Evolutionary conservation across 805 yeast genomes (phyloP).

Genomic region (Jamesozyma jinghongensis): DNA sequence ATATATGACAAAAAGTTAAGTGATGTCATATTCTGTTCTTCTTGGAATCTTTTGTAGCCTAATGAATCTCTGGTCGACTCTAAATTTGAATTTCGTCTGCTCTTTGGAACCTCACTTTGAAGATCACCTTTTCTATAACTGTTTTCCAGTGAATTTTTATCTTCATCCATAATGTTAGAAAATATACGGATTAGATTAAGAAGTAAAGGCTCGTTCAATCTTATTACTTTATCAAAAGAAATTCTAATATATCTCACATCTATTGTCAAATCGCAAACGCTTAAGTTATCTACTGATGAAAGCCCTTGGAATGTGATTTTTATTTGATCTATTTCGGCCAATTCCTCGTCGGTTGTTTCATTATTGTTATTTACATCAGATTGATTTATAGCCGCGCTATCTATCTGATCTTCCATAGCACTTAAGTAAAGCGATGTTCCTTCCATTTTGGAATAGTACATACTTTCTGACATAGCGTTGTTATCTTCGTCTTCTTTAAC

Average conservation of each 20-base stretch:
- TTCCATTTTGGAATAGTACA: conserved; percentile 58
- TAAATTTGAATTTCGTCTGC: background rate
- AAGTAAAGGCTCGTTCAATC: conserved; percentile 8
- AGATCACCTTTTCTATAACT: background rate
- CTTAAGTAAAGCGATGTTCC: conserved; percentile 73
- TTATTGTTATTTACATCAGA: conserved; percentile 1
- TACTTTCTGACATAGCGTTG: conserved; percentile 39
- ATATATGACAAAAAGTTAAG: conserved; percentile 7
- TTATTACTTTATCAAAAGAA: conserved; percentile 11
- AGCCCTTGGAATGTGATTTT: conserved; percentile 42
- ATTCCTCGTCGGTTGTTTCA: conserved; percentile 2
- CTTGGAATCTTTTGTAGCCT: conserved; percentile 19
- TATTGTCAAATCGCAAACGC: conserved; percentile 27
- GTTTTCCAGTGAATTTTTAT: background rate
- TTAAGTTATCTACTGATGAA: conserved; percentile 26
- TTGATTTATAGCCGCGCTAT: background rate
- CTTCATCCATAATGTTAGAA: background rate
- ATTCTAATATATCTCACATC: conserved; percentile 34
- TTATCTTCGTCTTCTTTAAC: background rate
- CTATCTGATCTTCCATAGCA: conserved; percentile 42
- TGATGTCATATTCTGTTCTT: conserved; percentile 15
- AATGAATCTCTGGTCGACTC: background rate
- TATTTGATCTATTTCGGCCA: conserved; percentile 29
- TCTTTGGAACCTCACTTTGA: background rate
- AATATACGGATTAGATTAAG: conserved; percentile 1